These are phyloP conservation scores for Thoreauomyces humboldtii DNA, from an alignment of 192 early-diverging fungal species.

Conservation along the genomic window DNA sequence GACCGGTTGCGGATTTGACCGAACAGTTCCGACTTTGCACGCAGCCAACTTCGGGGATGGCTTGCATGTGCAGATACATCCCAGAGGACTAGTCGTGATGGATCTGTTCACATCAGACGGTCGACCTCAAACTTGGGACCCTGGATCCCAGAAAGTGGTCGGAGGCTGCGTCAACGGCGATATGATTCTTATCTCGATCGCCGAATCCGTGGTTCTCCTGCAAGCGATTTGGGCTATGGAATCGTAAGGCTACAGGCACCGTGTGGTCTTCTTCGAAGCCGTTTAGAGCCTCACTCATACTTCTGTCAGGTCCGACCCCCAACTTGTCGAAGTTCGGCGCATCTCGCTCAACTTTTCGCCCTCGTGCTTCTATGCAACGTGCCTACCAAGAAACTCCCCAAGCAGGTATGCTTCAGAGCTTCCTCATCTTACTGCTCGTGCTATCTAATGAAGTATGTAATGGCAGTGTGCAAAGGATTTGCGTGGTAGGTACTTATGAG, in stretches of 20 bases:
- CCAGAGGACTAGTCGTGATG: slow-evolving; percentile 15
- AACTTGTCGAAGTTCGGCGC: too few relatives aligned
- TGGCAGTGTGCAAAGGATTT: too few relatives aligned
- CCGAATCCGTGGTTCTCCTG: background rate
- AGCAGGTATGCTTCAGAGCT: too few relatives aligned
- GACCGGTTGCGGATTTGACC: slow-evolving; percentile 13
- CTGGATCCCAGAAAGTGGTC: background rate
- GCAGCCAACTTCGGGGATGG: slow-evolving; percentile 5
- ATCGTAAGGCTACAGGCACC: too few relatives aligned
- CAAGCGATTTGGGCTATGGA: too few relatives aligned
- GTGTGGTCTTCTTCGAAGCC: too few relatives aligned
- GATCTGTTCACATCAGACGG: background rate
- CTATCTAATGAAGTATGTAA: too few relatives aligned
- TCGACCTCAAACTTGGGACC: background rate
- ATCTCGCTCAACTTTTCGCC: too few relatives aligned
- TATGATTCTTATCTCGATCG: background rate
- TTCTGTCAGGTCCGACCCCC: too few relatives aligned
- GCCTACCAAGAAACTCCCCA: too few relatives aligned
- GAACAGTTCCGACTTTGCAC: background rate
- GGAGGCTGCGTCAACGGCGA: background rate
- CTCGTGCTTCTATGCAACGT: slow-evolving; percentile 1
- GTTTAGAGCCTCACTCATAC: too few relatives aligned
- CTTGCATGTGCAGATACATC: slow-evolving; percentile 25
- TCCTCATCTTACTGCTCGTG: too few relatives aligned
- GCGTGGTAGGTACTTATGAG: slow-evolving; percentile 12